phyloP scores from a whole-genome alignment of 257 asterid genomes.

The Solanum microdontum region DNA sequence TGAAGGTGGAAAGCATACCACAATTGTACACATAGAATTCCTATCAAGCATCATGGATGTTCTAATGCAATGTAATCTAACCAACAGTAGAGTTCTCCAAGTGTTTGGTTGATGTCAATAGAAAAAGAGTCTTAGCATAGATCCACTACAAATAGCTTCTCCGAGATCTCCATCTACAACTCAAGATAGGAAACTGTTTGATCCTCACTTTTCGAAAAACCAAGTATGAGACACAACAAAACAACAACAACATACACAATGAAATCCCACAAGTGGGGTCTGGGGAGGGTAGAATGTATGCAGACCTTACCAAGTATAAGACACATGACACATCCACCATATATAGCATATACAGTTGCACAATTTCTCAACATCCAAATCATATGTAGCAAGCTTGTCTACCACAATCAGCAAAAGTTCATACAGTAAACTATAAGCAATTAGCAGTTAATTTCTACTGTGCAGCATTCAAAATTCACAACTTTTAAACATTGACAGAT shows the following conservation, averaged over 20 bases:
- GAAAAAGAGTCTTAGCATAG: not conserved
- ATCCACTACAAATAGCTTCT: not conserved
- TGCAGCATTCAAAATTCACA: conserved; percentile 1
- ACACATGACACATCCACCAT: not conserved
- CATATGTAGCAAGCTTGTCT: not conserved
- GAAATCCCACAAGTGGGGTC: not conserved
- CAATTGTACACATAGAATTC: not conserved
- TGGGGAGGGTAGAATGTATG: not conserved
- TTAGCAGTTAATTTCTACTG: not conserved
- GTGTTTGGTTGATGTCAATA: not conserved
- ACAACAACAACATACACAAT: not conserved
- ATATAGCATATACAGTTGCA: not conserved
- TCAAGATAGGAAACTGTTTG: not conserved
- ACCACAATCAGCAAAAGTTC: not conserved
- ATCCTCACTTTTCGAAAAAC: not conserved
- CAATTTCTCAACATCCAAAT: not conserved
- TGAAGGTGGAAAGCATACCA: not conserved
- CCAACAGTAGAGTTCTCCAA: not conserved
- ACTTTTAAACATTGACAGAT: not conserved
- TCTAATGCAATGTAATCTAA: not conserved
- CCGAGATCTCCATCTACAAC: not conserved
- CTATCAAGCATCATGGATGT: not conserved
- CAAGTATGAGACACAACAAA: not conserved
- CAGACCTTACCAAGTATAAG: not conserved
- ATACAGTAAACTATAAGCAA: not conserved